Conservation (phyloP, 371 early-diverging fungal species). For the Massospora cicadina region DNA sequence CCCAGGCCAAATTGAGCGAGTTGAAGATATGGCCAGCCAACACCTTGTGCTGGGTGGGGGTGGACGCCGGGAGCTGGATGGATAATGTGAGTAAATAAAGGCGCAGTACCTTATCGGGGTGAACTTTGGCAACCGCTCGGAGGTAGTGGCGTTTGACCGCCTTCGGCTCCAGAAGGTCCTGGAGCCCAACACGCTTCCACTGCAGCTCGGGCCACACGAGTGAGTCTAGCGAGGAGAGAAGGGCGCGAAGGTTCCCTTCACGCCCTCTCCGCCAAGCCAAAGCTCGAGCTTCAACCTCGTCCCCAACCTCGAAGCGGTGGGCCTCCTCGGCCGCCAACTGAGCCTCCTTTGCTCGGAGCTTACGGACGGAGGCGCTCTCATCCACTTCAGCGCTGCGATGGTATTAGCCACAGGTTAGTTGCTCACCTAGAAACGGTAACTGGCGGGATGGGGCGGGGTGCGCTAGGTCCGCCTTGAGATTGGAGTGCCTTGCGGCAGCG, state of each 20-base stretch:
- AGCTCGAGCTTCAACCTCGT: slow-evolving; percentile 57
- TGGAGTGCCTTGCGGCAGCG: slow-evolving; percentile 21
- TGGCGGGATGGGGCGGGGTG: background rate
- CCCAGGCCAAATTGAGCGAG: slow-evolving; percentile 88
- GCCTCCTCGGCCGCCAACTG: slow-evolving; percentile 58
- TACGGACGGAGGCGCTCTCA: slow-evolving; percentile 36
- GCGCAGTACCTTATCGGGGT: slow-evolving; percentile 78
- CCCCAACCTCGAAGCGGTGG: slow-evolving; percentile 45
- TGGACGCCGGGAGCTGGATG: slow-evolving; percentile 24
- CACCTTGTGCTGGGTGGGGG: slow-evolving; percentile 63
- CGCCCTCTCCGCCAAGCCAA: slow-evolving; percentile 65
- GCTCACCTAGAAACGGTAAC: slow-evolving; percentile 14
- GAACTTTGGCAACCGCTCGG: slow-evolving; percentile 80
- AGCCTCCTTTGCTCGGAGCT: slow-evolving; percentile 51
- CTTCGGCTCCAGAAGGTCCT: slow-evolving; percentile 62
- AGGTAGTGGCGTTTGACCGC: slow-evolving; percentile 84
- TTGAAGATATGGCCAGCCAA: slow-evolving; percentile 77
- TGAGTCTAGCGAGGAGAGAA: slow-evolving; percentile 62
- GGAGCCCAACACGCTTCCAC: slow-evolving; percentile 59
- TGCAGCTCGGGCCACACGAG: slow-evolving; percentile 57
- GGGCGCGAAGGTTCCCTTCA: slow-evolving; percentile 73
- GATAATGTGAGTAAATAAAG: slow-evolving; percentile 1
- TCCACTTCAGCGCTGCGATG: slow-evolving; percentile 18
- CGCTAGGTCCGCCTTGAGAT: background rate
- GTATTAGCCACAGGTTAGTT: slow-evolving; percentile 12